phyloP scores from a whole-genome alignment of 805 yeast species.

The Tetrapisispora namnaoensis region DNA sequence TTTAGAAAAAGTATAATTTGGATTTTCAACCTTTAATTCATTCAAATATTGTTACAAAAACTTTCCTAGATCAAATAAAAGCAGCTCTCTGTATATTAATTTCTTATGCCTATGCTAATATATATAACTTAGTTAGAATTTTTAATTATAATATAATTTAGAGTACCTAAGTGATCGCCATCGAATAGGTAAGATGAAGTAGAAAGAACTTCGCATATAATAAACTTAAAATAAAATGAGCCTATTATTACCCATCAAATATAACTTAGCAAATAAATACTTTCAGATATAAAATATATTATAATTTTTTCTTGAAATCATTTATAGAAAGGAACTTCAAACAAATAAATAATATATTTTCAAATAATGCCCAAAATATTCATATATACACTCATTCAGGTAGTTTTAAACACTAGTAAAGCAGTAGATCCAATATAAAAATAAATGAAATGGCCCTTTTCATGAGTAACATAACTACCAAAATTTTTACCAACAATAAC shows the following conservation, averaged over 20 bases:
- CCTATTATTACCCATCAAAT: too few species aligned
- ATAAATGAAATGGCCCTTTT: constrained; percentile 61
- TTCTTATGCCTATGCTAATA: too few species aligned
- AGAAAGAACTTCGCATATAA: too few species aligned
- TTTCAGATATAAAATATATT: background rate
- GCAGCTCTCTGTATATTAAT: too few species aligned
- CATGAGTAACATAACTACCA: constrained; percentile 73
- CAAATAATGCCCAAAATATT: too few species aligned
- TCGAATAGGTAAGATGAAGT: background rate
- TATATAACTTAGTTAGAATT: background rate
- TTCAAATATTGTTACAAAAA: background rate
- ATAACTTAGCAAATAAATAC: background rate
- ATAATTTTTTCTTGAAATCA: too few species aligned
- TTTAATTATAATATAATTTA: background rate
- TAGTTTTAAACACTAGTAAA: constrained; percentile 58
- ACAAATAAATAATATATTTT: too few species aligned
- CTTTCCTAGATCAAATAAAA: background rate
- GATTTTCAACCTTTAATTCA: background rate
- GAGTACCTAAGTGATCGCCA: background rate
- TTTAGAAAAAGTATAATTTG: background rate
- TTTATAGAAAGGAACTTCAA: too few species aligned
- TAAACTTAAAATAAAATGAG: too few species aligned
- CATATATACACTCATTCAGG: constrained; percentile 25
- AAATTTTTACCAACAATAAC: constrained; percentile 71
- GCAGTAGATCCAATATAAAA: constrained; percentile 64